Percentiles rank a stretch among this genome's conserved stretches.
Evolutionary conservation across 2,329 filamentous ascomycete species (phyloP).

Genomic region (Rutstroemia sp.): DNA sequence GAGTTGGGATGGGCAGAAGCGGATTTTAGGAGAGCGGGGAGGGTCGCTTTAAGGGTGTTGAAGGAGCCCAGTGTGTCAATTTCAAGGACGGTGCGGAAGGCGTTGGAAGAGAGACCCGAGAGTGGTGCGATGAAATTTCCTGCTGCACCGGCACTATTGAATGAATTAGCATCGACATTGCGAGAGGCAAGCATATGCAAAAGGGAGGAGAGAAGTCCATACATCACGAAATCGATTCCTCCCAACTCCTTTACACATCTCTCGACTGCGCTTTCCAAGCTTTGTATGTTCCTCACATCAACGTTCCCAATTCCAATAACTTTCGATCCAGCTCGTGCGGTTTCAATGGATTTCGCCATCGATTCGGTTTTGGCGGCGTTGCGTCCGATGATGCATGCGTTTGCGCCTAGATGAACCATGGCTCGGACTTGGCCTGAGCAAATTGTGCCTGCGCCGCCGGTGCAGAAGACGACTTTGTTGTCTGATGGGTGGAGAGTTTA

Average conservation of each 20-base stretch:
- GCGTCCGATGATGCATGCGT: slow-evolving; percentile 90
- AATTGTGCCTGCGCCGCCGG: slow-evolving; percentile 87
- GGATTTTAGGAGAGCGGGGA: slow-evolving; percentile 75
- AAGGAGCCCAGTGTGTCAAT: slow-evolving; percentile 93
- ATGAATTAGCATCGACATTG: background rate
- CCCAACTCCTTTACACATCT: slow-evolving; percentile 77
- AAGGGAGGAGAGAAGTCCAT: slow-evolving; percentile 28
- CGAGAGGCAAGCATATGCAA: background rate
- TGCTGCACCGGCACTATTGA: slow-evolving; percentile 73
- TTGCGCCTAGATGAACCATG: slow-evolving; percentile 81
- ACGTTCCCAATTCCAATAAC: slow-evolving; percentile 81
- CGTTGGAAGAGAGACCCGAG: slow-evolving; percentile 73
- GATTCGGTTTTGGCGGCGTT: slow-evolving; percentile 81
- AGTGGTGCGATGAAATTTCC: slow-evolving; percentile 93
- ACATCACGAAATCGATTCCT: slow-evolving; percentile 89
- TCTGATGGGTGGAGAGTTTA: slow-evolving; percentile 40
- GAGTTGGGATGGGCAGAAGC: slow-evolving; percentile 50
- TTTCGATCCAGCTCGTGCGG: slow-evolving; percentile 67
- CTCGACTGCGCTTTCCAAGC: slow-evolving; percentile 66
- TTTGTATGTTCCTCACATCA: slow-evolving; percentile 68
- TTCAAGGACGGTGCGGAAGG: slow-evolving; percentile 91
- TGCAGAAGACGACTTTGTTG: slow-evolving; percentile 88
- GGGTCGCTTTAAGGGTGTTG: slow-evolving; percentile 88
- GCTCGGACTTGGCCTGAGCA: slow-evolving; percentile 92
- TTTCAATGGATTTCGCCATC: slow-evolving; percentile 75